Percentiles rank a stretch among this genome's conserved stretches.
These are phyloP conservation scores for Penicillium paxilli DNA, from an alignment of 495 filamentous ascomycete genomes.

Conservation along the genomic window DNA sequence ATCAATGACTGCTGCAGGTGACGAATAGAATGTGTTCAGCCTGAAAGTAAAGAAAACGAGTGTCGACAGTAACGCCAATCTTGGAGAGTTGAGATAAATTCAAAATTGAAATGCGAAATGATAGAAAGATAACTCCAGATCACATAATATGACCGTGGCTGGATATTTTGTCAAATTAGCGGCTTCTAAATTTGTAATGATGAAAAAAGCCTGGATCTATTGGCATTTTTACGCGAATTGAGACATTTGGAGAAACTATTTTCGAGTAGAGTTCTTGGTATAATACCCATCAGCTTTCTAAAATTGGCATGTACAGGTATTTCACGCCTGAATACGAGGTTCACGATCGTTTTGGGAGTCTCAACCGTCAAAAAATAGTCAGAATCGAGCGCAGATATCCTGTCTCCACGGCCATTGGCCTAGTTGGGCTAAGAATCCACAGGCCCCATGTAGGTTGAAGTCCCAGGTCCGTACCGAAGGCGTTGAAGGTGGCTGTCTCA, in stretches of 20 bases:
- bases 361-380: neutral
- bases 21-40: neutral
- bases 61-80: slow-evolving; percentile 3
- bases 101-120: slow-evolving; percentile 3
- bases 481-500: neutral
- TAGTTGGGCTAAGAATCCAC: slow-evolving; percentile 6
- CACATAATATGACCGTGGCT: slow-evolving; percentile 6
- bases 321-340: neutral
- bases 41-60: slow-evolving; percentile 14
- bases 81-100: neutral
- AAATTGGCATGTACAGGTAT: slow-evolving; percentile 1
- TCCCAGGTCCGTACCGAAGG: neutral
- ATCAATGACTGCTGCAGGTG: neutral
- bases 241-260: neutral
- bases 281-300: neutral
- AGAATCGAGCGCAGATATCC: neutral
- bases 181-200: neutral
- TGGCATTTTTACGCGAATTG: neutral
- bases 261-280: neutral
- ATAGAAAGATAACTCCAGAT: slow-evolving; percentile 6
- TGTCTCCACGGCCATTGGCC: neutral
- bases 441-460: slow-evolving; percentile 1
- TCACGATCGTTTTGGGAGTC: neutral
- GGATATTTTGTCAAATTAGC: slow-evolving; percentile 1
- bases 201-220: neutral